phyloP scores from a whole-genome alignment of 2,329 filamentous ascomycete genomes.

The Arthrobotrys sphaeroides region DNA sequence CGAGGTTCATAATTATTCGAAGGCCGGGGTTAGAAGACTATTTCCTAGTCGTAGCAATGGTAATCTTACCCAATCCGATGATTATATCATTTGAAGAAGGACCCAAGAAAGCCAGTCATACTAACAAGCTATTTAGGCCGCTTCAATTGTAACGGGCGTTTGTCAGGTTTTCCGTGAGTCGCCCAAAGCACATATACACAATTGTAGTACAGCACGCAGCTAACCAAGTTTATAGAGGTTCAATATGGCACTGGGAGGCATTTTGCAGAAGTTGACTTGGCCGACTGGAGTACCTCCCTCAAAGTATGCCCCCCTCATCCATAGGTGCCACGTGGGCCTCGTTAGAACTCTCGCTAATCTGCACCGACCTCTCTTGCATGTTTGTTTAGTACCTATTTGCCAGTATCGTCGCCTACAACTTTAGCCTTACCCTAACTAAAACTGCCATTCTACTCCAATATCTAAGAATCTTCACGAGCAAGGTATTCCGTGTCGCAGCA shows the following conservation, averaged over 20 bases:
- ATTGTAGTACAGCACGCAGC: too few species aligned
- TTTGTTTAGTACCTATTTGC: conserved; percentile 40
- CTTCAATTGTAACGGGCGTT: conserved; percentile 40
- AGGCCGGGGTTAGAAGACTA: conserved; percentile 45
- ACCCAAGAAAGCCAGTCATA: too few species aligned
- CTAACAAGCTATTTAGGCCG: conserved; percentile 21
- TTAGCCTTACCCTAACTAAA: conserved; percentile 55
- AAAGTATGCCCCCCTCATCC: conserved; percentile 31
- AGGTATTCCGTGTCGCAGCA: conserved; percentile 54
- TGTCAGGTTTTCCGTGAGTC: conserved; percentile 47
- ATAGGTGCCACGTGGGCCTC: too few species aligned
- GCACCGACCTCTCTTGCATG: neutral
- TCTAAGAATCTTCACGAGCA: conserved; percentile 57
- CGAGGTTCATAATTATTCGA: conserved; percentile 42
- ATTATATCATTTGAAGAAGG: too few species aligned
- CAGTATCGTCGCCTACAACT: conserved; percentile 46
- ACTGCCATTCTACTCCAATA: conserved; percentile 58
- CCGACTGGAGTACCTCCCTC: conserved; percentile 45
- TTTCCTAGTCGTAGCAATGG: conserved; percentile 42
- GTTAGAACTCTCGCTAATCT: neutral
- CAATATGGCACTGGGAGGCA: conserved; percentile 50
- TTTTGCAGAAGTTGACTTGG: conserved; percentile 41
- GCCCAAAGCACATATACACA: too few species aligned
- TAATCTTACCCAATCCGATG: neutral
- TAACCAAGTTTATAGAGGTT: conserved; percentile 13